Evolutionary conservation across 2,329 filamentous ascomycete species (phyloP).

Genomic region (Penicillium sp.): DNA sequence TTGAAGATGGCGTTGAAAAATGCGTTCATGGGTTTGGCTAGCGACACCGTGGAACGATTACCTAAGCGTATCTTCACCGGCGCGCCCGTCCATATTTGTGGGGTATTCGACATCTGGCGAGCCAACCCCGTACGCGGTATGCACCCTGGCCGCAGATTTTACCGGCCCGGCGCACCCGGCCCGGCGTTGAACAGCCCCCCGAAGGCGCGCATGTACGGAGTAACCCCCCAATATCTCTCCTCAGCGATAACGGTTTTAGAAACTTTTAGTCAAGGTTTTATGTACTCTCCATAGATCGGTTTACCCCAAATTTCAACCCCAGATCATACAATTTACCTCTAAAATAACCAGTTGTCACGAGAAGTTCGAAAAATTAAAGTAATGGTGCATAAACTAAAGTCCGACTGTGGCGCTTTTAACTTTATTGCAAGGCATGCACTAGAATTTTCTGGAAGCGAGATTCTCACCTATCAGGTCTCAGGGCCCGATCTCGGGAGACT

Average conservation of each 20-base stretch:
- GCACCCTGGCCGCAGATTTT: background rate
- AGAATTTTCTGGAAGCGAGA: conserved; percentile 9
- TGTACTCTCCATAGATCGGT: background rate
- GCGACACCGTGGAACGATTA: background rate
- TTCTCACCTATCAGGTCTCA: background rate
- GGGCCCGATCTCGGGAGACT: background rate
- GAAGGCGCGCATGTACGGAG: background rate
- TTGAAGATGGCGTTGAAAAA: background rate
- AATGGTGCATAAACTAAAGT: background rate
- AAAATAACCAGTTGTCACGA: background rate
- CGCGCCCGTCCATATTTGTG: background rate
- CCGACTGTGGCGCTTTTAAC: conserved; percentile 3
- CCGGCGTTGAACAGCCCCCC: conserved; percentile 4
- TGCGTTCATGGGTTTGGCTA: background rate
- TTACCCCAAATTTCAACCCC: conserved; percentile 4
- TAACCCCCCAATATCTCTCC: background rate
- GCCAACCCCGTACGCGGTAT: background rate
- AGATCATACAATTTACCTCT: background rate
- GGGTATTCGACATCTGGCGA: background rate
- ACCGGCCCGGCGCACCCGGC: conserved; percentile 11
- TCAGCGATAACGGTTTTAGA: background rate
- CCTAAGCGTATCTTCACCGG: conserved; percentile 8
- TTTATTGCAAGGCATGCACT: background rate
- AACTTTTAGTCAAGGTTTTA: conserved; percentile 5
- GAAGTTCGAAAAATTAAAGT: background rate